These are phyloP conservation scores for Terana coerulea DNA, from an alignment of 768 basidiomycete species.

Conservation along the genomic window DNA sequence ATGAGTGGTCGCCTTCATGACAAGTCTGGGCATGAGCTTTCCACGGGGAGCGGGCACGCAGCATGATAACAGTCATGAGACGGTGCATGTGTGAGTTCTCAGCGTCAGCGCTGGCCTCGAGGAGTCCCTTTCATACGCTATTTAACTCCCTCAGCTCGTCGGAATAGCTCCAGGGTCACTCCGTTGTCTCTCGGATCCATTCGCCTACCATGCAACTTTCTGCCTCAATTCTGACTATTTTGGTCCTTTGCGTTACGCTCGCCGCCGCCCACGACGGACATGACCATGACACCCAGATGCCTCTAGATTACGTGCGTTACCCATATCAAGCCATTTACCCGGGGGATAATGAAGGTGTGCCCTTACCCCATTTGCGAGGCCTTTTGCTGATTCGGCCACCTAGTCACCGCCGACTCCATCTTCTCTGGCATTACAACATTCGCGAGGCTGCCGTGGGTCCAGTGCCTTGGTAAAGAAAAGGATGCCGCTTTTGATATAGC, in stretches of 20 bases:
- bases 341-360: conserved; percentile 52
- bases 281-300: conserved; percentile 50
- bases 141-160: not conserved
- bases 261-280: conserved; percentile 32
- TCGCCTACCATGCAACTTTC: conserved; percentile 16
- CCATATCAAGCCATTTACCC: conserved; percentile 61
- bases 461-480: conserved; percentile 66
- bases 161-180: not conserved
- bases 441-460: conserved; percentile 81
- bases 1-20: not conserved
- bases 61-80: conserved; percentile 16
- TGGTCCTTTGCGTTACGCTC: conserved; percentile 24
- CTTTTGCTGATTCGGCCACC: not conserved
- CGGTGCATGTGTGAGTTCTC: conserved; percentile 8
- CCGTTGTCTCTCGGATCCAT: not conserved
- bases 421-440: conserved; percentile 86
- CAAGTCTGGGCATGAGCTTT: not conserved
- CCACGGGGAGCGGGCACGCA: conserved; percentile 5
- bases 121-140: not conserved
- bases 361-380: not conserved
- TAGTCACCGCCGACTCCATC: conserved; percentile 72
- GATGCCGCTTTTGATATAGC: conserved; percentile 71
- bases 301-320: conserved; percentile 63
- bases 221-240: not conserved
- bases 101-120: conserved; percentile 7